Conservation (phyloP, 306 rosid species). For the Canavalia ensiformis region DNA sequence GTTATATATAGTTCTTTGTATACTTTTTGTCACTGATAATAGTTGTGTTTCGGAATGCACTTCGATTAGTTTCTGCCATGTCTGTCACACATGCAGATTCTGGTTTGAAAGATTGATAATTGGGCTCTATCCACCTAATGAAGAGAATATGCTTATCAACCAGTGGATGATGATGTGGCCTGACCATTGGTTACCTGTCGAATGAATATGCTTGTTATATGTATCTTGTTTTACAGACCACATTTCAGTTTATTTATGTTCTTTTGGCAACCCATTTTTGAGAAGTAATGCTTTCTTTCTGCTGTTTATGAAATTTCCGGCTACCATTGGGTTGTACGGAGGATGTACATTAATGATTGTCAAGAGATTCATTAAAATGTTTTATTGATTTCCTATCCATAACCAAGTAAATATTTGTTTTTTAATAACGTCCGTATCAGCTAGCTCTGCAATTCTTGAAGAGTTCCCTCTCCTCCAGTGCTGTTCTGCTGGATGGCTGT, state of each 20-base stretch:
- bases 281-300: constrained; percentile 4
- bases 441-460: constrained; percentile 4
- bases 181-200: constrained; percentile 20
- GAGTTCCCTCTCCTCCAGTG: not conserved
- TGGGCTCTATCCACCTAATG: constrained; percentile 29
- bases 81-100: constrained; percentile 47
- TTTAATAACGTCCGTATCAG: not conserved
- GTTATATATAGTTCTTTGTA: constrained; percentile 38
- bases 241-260: constrained; percentile 2
- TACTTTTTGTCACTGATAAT: constrained; percentile 10
- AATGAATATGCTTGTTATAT: constrained; percentile 39
- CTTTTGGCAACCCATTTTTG: constrained; percentile 36
- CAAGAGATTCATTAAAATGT: constrained; percentile 26
- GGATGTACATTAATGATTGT: constrained; percentile 29
- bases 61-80: constrained; percentile 28
- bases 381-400: not conserved
- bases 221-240: constrained; percentile 34
- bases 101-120: constrained; percentile 37
- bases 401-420: constrained; percentile 4
- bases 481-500: not conserved
- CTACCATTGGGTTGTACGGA: constrained; percentile 21
- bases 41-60: constrained; percentile 3
- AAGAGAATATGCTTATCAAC: constrained; percentile 34
- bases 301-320: constrained; percentile 27
- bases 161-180: constrained; percentile 32